Percentiles rank a stretch among this genome's conserved stretches.
These are phyloP conservation scores for Coemansia sp. DNA, from an alignment of 192 early-diverging fungal species.

Conservation along the genomic window DNA sequence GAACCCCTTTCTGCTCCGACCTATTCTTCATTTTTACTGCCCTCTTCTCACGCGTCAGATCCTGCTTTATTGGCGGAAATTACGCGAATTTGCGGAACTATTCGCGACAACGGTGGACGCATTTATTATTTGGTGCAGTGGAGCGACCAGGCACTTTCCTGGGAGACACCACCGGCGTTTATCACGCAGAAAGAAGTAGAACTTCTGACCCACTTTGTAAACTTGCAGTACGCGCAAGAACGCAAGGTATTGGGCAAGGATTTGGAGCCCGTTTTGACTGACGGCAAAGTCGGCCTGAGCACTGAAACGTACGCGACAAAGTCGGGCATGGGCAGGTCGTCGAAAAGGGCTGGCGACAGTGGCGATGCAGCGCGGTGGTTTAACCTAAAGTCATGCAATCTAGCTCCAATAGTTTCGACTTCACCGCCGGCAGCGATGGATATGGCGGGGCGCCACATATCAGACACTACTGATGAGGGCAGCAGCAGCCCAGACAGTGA, in stretches of 20 bases:
- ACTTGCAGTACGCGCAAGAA: background rate
- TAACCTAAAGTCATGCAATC: conserved; percentile 18
- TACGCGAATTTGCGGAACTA: conserved; percentile 8
- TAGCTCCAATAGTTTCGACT: background rate
- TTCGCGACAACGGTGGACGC: conserved; percentile 12
- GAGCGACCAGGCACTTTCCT: conserved; percentile 22
- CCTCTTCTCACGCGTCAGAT: background rate
- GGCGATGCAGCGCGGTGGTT: conserved; percentile 3
- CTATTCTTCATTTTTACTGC: background rate
- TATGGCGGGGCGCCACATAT: background rate
- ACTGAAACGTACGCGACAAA: background rate
- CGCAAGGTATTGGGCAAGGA: conserved; percentile 13
- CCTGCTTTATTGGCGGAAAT: background rate
- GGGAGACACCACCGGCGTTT: conserved; percentile 21
- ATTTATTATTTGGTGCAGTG: conserved; percentile 30
- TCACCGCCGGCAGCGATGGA: background rate
- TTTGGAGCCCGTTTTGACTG: background rate
- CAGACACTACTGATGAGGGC: background rate
- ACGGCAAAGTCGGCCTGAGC: background rate
- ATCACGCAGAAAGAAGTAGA: background rate
- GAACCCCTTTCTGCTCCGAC: background rate
- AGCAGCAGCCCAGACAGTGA: background rate
- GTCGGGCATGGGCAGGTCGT: conserved; percentile 4
- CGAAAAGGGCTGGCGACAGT: background rate
- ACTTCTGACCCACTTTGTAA: conserved; percentile 15